Base-by-base conservation (phyloP, 768 basidiomycete species). In the Phanerochaete carnosa region DNA sequence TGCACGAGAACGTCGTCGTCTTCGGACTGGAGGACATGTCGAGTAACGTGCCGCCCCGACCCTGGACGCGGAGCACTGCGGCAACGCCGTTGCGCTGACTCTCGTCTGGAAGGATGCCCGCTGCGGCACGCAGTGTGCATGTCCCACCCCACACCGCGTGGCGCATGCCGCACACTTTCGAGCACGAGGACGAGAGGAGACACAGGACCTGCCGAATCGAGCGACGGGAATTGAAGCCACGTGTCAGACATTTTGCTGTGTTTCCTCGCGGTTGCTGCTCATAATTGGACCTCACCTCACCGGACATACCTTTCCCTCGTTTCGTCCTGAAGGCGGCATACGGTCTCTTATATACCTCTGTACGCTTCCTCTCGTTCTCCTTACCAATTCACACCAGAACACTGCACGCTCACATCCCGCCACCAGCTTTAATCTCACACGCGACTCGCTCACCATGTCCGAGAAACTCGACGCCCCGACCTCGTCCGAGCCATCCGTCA, bases 381-480 rank as follows among this genome's bases (percentile, higher is more conserved):
- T 26, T 50, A 13, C 49, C 49, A 11, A 9, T 26, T 45, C 9
- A 15, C 43, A 9, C 43, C 9, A 15, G 22, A 15, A 13, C 25
- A 28, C 49, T 28, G 37, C 28, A 49, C 47, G 23, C 23, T 11
- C 28, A 25, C 13, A 5, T 5, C 4, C 25, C 13, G 5, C 47
- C 13, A 8, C 23, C 47, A 49, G 49, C 29, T 7, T 50, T 23
- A 23, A 28, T 15, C 49, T 50, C 26, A 45, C 25, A 12, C 26
- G 2, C 3, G 2, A 30, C 49, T 8, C n/a, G 16, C 56, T 0
- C 63, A 43, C 62, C 56, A 73, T 74, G 73, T 64, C 70, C 59
- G 74, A 74, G 63, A 85, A 83, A 75, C 71, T 79, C 72, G 85
- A 88, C 73, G 81, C 80, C 69, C 80, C 79, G 59, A 83, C 80